These are phyloP conservation scores for Mycena galopus DNA, from an alignment of 768 basidiomycete genomes.

Conservation along the genomic window DNA sequence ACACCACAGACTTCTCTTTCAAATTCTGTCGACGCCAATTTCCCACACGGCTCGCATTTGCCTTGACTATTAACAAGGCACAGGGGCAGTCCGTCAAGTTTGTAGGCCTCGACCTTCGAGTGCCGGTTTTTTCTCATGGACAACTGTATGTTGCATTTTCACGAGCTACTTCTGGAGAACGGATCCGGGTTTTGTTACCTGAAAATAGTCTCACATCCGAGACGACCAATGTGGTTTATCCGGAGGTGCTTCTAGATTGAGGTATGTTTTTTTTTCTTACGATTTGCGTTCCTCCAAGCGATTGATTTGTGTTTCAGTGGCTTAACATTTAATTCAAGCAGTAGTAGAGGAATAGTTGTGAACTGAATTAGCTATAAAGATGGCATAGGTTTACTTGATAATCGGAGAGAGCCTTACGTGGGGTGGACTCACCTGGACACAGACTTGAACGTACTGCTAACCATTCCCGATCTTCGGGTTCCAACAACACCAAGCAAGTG, in stretches of 20 bases:
- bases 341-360: too few species aligned
- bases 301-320: background rate
- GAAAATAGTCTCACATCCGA: background rate
- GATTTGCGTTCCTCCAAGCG: background rate
- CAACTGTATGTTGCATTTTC: constrained; percentile 9
- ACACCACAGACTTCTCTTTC: constrained; percentile 7
- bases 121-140: background rate
- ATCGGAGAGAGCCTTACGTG: too few species aligned
- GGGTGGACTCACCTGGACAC: too few species aligned
- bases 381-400: too few species aligned
- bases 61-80: constrained; percentile 1
- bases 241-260: background rate
- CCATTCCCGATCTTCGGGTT: too few species aligned
- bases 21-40: constrained; percentile 1
- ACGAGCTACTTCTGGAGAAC: background rate
- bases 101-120: background rate
- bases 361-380: too few species aligned
- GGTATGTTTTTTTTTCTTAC: background rate
- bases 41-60: background rate
- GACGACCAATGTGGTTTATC: constrained; percentile 5
- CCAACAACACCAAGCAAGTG: too few species aligned
- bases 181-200: background rate
- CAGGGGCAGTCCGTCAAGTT: background rate
- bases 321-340: background rate
- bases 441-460: too few species aligned